Conservation (phyloP, 345 rosid species). For the Arabidopsis arenosa region DNA sequence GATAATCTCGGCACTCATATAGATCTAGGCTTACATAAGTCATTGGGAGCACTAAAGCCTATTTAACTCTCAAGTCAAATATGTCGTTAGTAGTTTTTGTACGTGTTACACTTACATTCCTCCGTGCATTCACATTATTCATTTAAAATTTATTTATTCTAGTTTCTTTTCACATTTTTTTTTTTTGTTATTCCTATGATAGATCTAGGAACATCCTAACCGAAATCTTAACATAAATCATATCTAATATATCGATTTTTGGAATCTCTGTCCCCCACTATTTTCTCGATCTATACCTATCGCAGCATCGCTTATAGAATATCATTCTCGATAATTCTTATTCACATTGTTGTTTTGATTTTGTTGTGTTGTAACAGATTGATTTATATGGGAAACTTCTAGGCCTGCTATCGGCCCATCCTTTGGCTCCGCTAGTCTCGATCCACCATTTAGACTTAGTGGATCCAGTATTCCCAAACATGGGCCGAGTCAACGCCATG, state of each 20-base stretch:
- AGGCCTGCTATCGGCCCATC: conserved; percentile 83
- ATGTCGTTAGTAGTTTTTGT: conserved; percentile 13
- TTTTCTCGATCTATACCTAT: not conserved
- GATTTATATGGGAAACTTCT: conserved; percentile 64
- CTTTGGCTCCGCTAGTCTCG: conserved; percentile 66
- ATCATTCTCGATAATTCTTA: not conserved
- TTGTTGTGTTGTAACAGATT: conserved; percentile 43
- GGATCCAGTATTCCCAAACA: conserved; percentile 68
- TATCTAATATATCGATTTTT: conserved; percentile 11
- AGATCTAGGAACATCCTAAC: conserved; percentile 23
- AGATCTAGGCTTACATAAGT: conserved; percentile 7
- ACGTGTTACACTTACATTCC: conserved; percentile 33
- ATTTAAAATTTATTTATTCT: not conserved
- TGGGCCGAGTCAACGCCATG: conserved; percentile 54
- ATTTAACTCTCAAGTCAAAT: conserved; percentile 27
- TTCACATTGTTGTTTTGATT: not conserved
- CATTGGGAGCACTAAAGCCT: conserved; percentile 2
- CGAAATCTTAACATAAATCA: not conserved
- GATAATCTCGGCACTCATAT: conserved; percentile 32
- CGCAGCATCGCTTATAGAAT: no score
- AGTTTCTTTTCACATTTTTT: not conserved
- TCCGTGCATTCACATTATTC: not conserved
- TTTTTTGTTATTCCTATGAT: conserved; percentile 27
- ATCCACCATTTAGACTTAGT: conserved; percentile 75
- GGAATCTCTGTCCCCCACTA: conserved; percentile 19